Base-by-base conservation (phyloP, 2,329 filamentous ascomycete genomes). In the Ophiocordyceps unilateralis region DNA sequence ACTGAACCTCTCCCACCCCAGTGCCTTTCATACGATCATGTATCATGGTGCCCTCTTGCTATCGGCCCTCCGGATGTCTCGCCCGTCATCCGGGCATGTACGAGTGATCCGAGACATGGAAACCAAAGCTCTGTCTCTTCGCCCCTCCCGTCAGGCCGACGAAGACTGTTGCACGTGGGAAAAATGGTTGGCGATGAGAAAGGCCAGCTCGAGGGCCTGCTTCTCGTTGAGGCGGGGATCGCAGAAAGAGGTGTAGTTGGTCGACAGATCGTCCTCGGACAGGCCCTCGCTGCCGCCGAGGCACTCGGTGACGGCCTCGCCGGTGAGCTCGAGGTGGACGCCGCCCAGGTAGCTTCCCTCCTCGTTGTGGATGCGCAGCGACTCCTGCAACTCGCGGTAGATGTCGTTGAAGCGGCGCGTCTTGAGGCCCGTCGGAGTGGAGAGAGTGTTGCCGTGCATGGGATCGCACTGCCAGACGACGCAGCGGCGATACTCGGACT, bases 381-480 rank as follows among this genome's bases (percentile, higher is more conserved):
- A 88, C 54, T 86, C 78, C 47, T 80, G 76, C 38, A 98, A 72
- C 67, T 98, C 91, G 1, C 75, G 76, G 58, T 95, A 80, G 53
- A 98, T 94, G 58, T 91, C 83, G 48, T 75, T 76, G 69, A 98
- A 98, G 44, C 83, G 81, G 15, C 91, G 76, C 2, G 91, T 98
- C 69, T 98, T 98, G 65, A 95, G 76, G 22, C 87, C 87, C 0
- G 74, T 67, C 0, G 76, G 72, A 0, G 84, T 89, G 19, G 74
- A 72, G 38, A 70, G 65, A 32, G 77, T 81, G 63, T 82, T 82
- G 48, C 91, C 91, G 64, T 98, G 91, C 91, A 98, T 98, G 20
- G 91, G 91, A 63, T 98, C 91, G 64, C 89, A 96, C 65, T 96
- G 91, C 89, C 89, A 96, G 52, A 95, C 85, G 4, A 93, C 86